Evolutionary conservation across 257 asterid species (phyloP), one percentile per base, ranked within the genome.

Genomic region (Leptodermis oblonga): DNA sequence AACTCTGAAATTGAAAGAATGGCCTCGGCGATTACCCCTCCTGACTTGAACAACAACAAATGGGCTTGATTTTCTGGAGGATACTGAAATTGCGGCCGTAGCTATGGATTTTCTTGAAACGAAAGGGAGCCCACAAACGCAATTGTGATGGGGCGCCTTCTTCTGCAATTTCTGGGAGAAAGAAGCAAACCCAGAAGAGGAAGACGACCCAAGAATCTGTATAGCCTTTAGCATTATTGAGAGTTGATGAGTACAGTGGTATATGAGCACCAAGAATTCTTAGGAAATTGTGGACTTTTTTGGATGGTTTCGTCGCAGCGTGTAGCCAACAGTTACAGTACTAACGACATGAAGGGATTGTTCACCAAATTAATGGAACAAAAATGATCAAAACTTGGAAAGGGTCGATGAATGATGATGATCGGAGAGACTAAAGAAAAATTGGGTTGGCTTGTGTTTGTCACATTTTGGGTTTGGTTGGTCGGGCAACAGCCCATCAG

Each of bases 191-290:
- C 87, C 93, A 70, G 88, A 70, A 15, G 89, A 75, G 43, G 82
- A 83, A 54, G 95, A 85, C n/a, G 92, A 84, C 80, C 90, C 95
- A 77, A 87, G 81, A 87, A 86, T 83, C 72, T 86, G 98, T 76
- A 86, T 82, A 26, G 90, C 83, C 75, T 88, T 90, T 63, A 92
- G 87, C 98, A 92, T 92, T 75, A 78, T 90, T 68, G 37, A 43
- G 7, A 53, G 26, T 9, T 54, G 61, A 25, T 54, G 25, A 25
- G 61, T 2, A 23, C 9, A n/a, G 30, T 1, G 0, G 26, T 52
- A 52, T 52, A 49, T 25, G 11, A n/a, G 55, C 11, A 45, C 12
- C 43, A 39, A 39, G 43, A 39, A 39, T 39, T 4, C 43, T 39
- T 4, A 39, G 43, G 9, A 43, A 34, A 6, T 34, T 34, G 39